A percentile compares a stretch with the other conserved stretches of the same genome.
Evolutionary conservation across 2,329 filamentous ascomycete species (phyloP).

Genomic region (Eutypa lata): DNA sequence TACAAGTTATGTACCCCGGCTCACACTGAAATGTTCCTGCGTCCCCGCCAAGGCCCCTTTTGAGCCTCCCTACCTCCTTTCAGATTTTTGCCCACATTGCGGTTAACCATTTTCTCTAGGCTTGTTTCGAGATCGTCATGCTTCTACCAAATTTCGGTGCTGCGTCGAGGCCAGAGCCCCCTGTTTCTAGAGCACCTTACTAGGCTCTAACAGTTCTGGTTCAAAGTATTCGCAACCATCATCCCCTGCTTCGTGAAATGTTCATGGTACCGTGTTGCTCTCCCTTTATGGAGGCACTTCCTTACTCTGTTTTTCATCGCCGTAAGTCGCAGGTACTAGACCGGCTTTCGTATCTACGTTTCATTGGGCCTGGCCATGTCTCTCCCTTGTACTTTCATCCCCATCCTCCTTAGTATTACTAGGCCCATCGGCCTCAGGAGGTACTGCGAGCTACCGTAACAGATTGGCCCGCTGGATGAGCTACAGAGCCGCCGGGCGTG

Average conservation of each 20-base stretch:
- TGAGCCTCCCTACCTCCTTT: not conserved
- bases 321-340: not conserved
- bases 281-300: not conserved
- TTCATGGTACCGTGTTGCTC: not conserved
- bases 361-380: not conserved
- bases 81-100: not conserved
- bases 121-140: slow-evolving; percentile 1
- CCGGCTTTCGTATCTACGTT: not conserved
- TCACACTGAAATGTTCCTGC: not conserved
- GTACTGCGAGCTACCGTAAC: not conserved
- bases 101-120: too few species aligned
- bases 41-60: not conserved
- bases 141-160: not conserved
- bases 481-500: slow-evolving; percentile 25
- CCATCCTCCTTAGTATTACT: not conserved
- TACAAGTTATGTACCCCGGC: too few species aligned
- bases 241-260: not conserved
- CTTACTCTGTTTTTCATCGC: not conserved
- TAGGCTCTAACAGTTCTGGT: not conserved
- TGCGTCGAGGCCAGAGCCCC: not conserved
- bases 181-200: not conserved
- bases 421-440: not conserved
- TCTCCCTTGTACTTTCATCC: not conserved
- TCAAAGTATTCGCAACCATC: not conserved
- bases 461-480: not conserved